Evolutionary conservation across 2,329 filamentous ascomycete species (phyloP).

Genomic region (Cladosporium sp.): DNA sequence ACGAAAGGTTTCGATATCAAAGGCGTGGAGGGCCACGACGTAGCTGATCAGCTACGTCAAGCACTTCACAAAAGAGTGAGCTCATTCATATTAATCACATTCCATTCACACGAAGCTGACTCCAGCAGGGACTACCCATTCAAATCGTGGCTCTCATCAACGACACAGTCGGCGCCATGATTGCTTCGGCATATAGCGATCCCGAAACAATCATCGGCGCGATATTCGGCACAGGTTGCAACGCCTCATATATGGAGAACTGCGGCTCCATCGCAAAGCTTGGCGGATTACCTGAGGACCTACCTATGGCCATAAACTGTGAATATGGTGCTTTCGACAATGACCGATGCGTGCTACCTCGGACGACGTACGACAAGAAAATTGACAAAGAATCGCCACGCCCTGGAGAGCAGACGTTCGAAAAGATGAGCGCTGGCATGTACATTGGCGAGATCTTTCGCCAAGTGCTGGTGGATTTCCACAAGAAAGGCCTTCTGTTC

Average conservation of each 20-base stretch:
- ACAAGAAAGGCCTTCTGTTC: conserved; percentile 75
- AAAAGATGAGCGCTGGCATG: conserved; percentile 95
- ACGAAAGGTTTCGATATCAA: conserved; percentile 96
- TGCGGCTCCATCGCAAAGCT: conserved; percentile 79
- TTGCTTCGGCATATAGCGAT: conserved; percentile 87
- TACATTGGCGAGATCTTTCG: conserved; percentile 96
- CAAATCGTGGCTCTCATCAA: conserved; percentile 84
- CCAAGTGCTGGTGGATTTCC: conserved; percentile 75
- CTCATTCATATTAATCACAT: neutral
- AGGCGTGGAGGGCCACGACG: conserved; percentile 85
- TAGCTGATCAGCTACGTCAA: conserved; percentile 82
- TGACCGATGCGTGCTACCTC: conserved; percentile 81
- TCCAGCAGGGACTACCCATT: conserved; percentile 68
- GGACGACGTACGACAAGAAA: conserved; percentile 78
- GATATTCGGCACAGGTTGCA: conserved; percentile 92
- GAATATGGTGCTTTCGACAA: conserved; percentile 98
- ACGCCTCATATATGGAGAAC: conserved; percentile 90
- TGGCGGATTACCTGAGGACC: conserved; percentile 68
- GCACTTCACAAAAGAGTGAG: conserved; percentile 67
- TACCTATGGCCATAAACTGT: conserved; percentile 94
- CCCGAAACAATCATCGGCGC: conserved; percentile 79
- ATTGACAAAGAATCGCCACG: conserved; percentile 90
- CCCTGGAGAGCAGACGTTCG: conserved; percentile 89
- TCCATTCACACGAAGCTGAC: conserved; percentile 15
- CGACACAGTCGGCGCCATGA: conserved; percentile 87